These are phyloP conservation scores for Trichoderma breve DNA, from an alignment of 2,329 filamentous ascomycete species.

Conservation along the genomic window DNA sequence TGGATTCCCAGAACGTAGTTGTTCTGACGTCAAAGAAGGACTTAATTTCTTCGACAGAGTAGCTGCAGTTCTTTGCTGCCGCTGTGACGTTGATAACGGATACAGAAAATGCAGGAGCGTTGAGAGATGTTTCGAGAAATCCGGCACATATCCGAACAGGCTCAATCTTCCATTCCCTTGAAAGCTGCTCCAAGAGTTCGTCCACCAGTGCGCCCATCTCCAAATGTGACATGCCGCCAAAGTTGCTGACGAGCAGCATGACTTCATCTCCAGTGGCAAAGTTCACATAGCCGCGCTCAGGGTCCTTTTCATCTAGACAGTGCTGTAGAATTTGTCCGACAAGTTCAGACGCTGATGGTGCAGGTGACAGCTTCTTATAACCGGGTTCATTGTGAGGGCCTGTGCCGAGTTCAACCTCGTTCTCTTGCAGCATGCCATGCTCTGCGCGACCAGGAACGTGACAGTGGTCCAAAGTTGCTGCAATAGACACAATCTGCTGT, in stretches of 20 bases:
- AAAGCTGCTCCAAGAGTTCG: conserved; percentile 52
- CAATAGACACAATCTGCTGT: conserved; percentile 54
- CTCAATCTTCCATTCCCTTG: conserved; percentile 45
- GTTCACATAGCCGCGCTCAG: conserved; percentile 49
- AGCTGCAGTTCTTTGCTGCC: conserved; percentile 44
- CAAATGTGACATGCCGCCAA: conserved; percentile 57
- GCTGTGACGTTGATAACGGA: conserved; percentile 61
- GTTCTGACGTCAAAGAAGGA: conserved; percentile 63
- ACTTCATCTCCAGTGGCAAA: conserved; percentile 49
- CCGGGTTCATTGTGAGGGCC: conserved; percentile 67
- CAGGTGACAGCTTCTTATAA: conserved; percentile 54
- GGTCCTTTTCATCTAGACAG: conserved; percentile 57
- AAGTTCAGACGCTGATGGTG: conserved; percentile 47
- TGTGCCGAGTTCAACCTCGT: conserved; percentile 63
- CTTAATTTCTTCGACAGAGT: conserved; percentile 55
- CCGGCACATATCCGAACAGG: conserved; percentile 59
- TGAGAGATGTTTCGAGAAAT: conserved; percentile 69
- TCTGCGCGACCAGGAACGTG: conserved; percentile 55
- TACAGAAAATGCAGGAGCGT: conserved; percentile 68
- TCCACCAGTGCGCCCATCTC: conserved; percentile 56
- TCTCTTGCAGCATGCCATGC: conserved; percentile 45
- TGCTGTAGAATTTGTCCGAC: conserved; percentile 58
- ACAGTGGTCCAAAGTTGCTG: conserved; percentile 59
- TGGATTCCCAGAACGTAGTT: conserved; percentile 54
- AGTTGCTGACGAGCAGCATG: conserved; percentile 57